Percentiles rank a stretch among this genome's conserved stretches.
phyloP scores from a whole-genome alignment of 164 flowering plant species.

The Sextonia rubra region DNA sequence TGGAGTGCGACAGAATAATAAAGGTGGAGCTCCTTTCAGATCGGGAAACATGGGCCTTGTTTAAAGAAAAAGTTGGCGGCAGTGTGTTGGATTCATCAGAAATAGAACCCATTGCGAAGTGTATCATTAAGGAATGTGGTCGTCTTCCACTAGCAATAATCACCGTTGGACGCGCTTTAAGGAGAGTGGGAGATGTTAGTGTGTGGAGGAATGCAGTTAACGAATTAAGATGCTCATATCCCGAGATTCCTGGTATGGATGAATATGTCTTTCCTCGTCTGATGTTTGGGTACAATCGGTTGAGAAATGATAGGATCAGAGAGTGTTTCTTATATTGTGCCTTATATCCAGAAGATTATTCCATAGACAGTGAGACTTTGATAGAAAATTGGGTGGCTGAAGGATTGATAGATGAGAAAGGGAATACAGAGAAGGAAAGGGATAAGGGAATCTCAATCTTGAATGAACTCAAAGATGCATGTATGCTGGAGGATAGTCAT shows the following conservation, averaged over 20 bases:
- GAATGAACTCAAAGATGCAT: slow-evolving; percentile 16
- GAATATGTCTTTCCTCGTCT: slow-evolving; percentile 7
- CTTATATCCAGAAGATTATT: background rate
- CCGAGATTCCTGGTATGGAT: slow-evolving; percentile 6
- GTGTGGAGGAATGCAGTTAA: slow-evolving; percentile 13
- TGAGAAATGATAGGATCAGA: background rate
- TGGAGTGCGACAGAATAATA: slow-evolving; percentile 8
- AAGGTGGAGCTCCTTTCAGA: slow-evolving; percentile 9
- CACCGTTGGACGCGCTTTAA: slow-evolving; percentile 13
- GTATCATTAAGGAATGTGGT: slow-evolving; percentile 9
- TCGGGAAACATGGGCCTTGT: slow-evolving; percentile 10
- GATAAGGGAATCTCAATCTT: slow-evolving; percentile 21
- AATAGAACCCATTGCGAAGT: slow-evolving; percentile 7
- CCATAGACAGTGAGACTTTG: slow-evolving; percentile 2
- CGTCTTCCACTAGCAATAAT: slow-evolving; percentile 11
- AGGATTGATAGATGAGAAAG: slow-evolving; percentile 17
- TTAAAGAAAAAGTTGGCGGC: slow-evolving; percentile 1
- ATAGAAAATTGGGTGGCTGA: slow-evolving; percentile 15
- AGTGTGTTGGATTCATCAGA: background rate
- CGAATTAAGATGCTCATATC: slow-evolving; percentile 2
- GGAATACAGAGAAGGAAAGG: slow-evolving; percentile 7
- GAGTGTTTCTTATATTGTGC: background rate
- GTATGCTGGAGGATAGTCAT: slow-evolving; percentile 14
- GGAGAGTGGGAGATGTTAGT: background rate
- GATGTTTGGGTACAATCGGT: slow-evolving; percentile 9